Evolutionary conservation across 2,329 filamentous ascomycete genomes (phyloP).

Genomic region (Aspergillus clavatus): DNA sequence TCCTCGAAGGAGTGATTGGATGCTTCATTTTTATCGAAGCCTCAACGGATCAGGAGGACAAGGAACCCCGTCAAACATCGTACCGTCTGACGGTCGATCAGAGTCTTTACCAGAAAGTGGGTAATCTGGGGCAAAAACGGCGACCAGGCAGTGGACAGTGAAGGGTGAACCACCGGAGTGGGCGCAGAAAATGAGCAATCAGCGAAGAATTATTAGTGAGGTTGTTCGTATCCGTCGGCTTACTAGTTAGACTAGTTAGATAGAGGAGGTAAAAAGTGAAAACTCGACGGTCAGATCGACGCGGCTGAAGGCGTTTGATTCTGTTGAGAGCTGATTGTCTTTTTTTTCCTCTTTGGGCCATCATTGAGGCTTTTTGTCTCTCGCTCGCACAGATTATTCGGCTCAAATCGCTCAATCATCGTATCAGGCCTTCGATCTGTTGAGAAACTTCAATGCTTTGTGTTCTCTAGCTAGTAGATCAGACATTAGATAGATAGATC

Average conservation of each 20-base stretch:
- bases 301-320: background rate
- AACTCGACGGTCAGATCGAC: background rate
- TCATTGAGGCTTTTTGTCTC: background rate
- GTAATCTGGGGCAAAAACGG: background rate
- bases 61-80: background rate
- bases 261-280: too few species aligned
- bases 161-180: too few species aligned
- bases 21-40: background rate
- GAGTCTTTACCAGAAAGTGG: background rate
- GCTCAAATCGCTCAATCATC: too few species aligned
- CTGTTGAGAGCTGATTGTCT: background rate
- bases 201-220: too few species aligned
- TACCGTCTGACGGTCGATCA: background rate
- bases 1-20: background rate
- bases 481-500: too few species aligned
- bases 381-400: background rate
- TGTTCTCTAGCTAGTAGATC: too few species aligned
- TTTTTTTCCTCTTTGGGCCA: background rate
- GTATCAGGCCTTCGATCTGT: too few species aligned
- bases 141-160: background rate
- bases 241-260: too few species aligned
- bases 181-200: too few species aligned
- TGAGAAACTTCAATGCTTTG: too few species aligned
- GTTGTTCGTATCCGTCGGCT: too few species aligned
- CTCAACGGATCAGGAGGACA: background rate